Base-by-base conservation (phyloP, 768 basidiomycete genomes). In the Boletus rubroflammeus region DNA sequence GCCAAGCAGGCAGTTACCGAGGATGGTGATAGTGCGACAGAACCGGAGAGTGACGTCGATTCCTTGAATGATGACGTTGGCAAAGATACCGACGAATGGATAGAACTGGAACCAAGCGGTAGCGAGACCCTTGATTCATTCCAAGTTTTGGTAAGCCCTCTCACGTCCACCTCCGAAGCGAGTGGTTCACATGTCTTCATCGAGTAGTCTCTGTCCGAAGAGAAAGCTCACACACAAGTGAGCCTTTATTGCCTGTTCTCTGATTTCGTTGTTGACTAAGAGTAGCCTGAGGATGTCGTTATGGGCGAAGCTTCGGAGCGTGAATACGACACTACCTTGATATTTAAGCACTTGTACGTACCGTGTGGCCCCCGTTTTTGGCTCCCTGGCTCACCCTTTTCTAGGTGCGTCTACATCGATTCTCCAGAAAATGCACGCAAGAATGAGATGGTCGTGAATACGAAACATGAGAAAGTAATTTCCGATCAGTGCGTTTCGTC, bases 351-450 rank as follows among this genome's bases (percentile, higher is more conserved):
- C 72, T 69, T 95, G 88, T 92, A 57, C 54, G 86, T 75, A 3
- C 3, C 7, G 11, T 1, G 35, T 23, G 13, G 34, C 46, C 6
- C 26, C 34, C 11, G 19, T 38, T 40, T 19, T 49, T 9, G 38
- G 9, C 28, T 21, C 5, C 17, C 11, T 31, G 9, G 41, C 34
- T 53, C 36, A 47, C 19, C 6, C 34, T 13, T 47, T 41, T n/a
- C 17, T 50, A 94, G 92, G 57, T 84, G 83, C 60, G 95, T 96
- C 70, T 98, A 97, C 71, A 76, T 98, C 35, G 95, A 98, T 68
- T 82, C 89, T 3, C 80, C 85, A 0, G 76, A 76, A 21, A 93
- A 93, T 62, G 92, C 94, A 0, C 70, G 67, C 8, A 73, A 76
- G 66, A 79, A 91, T 57, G 81, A 78, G 10, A 82, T 96, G 77